A percentile compares a stretch with the other conserved stretches of the same genome.
Conservation (phyloP, 2,329 filamentous ascomycete genomes). For the Fusarium napiforme region DNA sequence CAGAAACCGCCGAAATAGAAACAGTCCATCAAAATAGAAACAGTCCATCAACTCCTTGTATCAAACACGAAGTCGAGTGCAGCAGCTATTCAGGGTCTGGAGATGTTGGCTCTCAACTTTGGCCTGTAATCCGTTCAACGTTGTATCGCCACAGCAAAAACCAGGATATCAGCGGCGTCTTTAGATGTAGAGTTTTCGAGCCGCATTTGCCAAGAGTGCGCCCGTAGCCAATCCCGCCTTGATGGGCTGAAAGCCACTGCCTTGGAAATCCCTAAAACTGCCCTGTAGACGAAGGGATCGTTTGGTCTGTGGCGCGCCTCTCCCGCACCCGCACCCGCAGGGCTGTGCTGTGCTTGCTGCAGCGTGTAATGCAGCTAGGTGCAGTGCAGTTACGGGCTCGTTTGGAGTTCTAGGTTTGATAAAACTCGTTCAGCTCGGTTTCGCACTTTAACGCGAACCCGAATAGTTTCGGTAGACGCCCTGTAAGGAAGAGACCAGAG, state of each 20-base stretch:
- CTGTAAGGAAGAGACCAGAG: not conserved
- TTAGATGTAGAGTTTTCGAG: conserved; percentile 31
- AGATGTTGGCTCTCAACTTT: conserved; percentile 5
- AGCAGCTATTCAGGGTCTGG: not conserved
- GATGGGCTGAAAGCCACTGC: conserved; percentile 20
- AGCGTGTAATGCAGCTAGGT: too few species aligned
- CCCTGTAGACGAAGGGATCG: not conserved
- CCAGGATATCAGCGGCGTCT: conserved; percentile 7
- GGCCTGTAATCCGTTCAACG: conserved; percentile 13
- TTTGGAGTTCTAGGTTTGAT: not conserved
- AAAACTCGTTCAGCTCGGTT: conserved; percentile 11
- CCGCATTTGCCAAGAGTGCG: conserved; percentile 31
- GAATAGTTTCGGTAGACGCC: conserved; percentile 35
- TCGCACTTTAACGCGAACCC: conserved; percentile 14
- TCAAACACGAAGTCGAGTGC: not conserved
- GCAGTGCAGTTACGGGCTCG: not conserved
- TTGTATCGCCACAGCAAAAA: conserved; percentile 38
- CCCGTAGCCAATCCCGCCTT: conserved; percentile 31
- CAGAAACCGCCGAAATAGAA: conserved; percentile 22
- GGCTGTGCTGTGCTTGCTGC: not conserved
- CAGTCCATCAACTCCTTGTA: not conserved
- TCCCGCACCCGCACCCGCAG: conserved; percentile 19
- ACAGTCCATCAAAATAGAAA: conserved; percentile 24
- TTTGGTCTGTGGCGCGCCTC: conserved; percentile 23
- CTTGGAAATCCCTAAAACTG: conserved; percentile 11